Evolutionary conservation across 1,284 basidiomycete species (phyloP).

Genomic region (Trichosporon faecale): DNA sequence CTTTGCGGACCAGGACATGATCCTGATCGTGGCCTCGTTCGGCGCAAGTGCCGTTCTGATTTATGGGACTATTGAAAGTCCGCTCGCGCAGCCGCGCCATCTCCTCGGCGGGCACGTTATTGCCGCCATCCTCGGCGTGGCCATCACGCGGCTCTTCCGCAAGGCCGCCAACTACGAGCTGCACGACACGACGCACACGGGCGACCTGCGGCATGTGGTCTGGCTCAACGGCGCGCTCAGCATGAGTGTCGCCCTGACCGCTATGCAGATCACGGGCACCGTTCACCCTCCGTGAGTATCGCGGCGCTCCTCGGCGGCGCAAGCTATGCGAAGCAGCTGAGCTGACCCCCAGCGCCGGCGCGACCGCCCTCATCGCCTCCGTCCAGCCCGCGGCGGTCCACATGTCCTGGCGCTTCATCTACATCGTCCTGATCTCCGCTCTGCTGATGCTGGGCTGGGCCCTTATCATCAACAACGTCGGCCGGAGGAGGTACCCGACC

Average conservation of each 20-base stretch:
- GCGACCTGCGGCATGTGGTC: conserved; percentile 46
- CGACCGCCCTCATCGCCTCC: conserved; percentile 57
- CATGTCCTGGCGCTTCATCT: conserved; percentile 64
- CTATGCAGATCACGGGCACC: conserved; percentile 61
- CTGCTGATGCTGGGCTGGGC: conserved; percentile 58
- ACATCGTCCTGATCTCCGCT: conserved; percentile 59
- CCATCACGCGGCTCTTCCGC: conserved; percentile 60
- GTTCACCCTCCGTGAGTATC: conserved; percentile 59
- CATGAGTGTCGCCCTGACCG: conserved; percentile 57
- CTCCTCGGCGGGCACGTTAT: conserved; percentile 59
- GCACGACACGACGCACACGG: conserved; percentile 30
- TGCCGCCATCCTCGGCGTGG: conserved; percentile 58
- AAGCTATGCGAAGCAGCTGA: background rate
- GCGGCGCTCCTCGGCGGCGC: background rate
- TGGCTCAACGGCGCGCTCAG: conserved; percentile 62
- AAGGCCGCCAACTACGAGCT: conserved; percentile 53
- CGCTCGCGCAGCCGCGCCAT: conserved; percentile 62
- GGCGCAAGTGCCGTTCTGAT: conserved; percentile 63
- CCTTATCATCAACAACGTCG: conserved; percentile 61
- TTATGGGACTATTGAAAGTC: conserved; percentile 61
- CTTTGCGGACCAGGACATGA: conserved; percentile 7
- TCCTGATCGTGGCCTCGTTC: conserved; percentile 57
- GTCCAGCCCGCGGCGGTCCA: conserved; percentile 55
- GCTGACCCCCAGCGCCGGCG: conserved; percentile 54
- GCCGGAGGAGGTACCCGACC: conserved; percentile 58